These are phyloP conservation scores for Phytophthora sansomeana DNA, from an alignment of 352 stramenopile species.

Conservation along the genomic window DNA sequence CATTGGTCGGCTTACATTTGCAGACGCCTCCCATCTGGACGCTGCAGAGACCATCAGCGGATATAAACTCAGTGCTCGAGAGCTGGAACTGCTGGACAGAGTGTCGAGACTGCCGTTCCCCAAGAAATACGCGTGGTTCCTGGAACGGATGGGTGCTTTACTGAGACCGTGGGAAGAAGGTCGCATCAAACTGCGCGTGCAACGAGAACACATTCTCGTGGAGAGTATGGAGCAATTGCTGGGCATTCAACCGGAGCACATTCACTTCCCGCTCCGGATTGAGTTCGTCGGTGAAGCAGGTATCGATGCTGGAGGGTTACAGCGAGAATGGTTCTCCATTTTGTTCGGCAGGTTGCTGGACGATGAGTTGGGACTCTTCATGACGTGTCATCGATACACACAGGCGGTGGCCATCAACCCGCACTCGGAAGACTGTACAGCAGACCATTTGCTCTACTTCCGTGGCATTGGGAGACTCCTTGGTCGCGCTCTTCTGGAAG, in stretches of 20 bases:
- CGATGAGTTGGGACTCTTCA: conserved; percentile 76
- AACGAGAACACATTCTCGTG: conserved; percentile 76
- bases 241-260: conserved; percentile 74
- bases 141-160: conserved; percentile 73
- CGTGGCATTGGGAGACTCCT: conserved; percentile 75
- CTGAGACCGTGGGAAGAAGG: conserved; percentile 81
- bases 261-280: conserved; percentile 85
- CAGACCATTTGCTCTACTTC: conserved; percentile 90
- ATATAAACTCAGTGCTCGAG: conserved; percentile 61
- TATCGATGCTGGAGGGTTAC: conserved; percentile 79
- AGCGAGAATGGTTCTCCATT: conserved; percentile 88
- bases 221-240: conserved; percentile 87
- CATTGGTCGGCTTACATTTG: conserved; percentile 66
- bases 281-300: conserved; percentile 87
- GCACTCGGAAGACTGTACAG: conserved; percentile 74
- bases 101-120: conserved; percentile 76
- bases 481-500: conserved; percentile 75
- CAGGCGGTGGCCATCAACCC: conserved; percentile 81
- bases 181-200: conserved; percentile 83
- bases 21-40: conserved; percentile 66
- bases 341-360: conserved; percentile 76
- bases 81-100: conserved; percentile 71
- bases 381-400: conserved; percentile 76
- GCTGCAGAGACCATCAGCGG: conserved; percentile 71
- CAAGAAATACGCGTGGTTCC: conserved; percentile 87